Evolutionary conservation across 176 grass and related monocot species (phyloP), one percentile per base, ranked within the genome.

Genomic region (Musa schizocarpa): DNA sequence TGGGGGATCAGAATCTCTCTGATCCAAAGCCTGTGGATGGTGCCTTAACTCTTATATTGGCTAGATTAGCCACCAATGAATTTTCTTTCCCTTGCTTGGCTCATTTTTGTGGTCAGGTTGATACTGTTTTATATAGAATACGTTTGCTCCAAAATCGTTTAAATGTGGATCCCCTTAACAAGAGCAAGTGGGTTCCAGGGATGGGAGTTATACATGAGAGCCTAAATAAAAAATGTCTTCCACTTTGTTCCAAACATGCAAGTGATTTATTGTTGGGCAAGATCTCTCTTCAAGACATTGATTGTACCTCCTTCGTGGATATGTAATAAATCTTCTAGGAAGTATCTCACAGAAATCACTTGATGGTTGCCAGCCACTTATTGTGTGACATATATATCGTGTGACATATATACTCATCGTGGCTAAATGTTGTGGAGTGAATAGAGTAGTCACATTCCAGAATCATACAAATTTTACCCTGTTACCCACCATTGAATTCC

Each of bases 81-180:
- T 69, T 78, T 50, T 75, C 80, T 19, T 72, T 78, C 23, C 68
- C 84, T 12, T 93, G 94, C 68, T 52, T 93, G 67, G 78, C 90
- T 2, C 88, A 97, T 89, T 93, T 97, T 82, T 97, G 94, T 79
- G 64, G 52, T 66, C 73, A 58, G 68, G 88, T 68, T 20, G 82
- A 90, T 13, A 93, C 94, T 63, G 19, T 76, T 62, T 81, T 97
- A n/a, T 93, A 97, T 58, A 63, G 88, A 50, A 66, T 97, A 73
- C 83, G 94, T 65, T 85, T 97, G n/a, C 78, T 97, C 16, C 94
- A 97, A 74, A 97, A 97, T 79, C 85, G 88, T 61, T 68, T 97
- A 43, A 93, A 97, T 73, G 23, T 97, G 54, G 86, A 97, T 82
- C 94, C 94, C 8, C 76, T 87, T 63, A 89, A 97, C 80, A 90